Percentiles rank a stretch among this genome's conserved stretches.
Conservation (phyloP, 352 stramenopile species). For the Globisporangium nodosum region DNA sequence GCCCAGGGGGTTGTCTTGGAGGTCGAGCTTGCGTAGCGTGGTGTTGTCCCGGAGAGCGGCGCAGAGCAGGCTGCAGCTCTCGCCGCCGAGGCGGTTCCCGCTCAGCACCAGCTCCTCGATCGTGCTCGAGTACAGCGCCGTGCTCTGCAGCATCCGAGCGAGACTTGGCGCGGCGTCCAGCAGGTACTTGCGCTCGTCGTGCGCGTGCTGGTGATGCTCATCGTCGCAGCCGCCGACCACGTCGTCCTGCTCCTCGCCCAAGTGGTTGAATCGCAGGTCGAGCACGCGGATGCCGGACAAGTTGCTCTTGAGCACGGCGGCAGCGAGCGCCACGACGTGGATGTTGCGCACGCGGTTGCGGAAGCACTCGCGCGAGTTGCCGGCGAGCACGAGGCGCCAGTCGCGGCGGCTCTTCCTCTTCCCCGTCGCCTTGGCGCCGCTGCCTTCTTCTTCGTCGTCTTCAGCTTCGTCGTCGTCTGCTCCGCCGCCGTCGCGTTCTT, state of each 20-base stretch:
- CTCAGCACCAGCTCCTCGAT: slow-evolving; percentile 53
- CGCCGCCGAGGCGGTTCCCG: slow-evolving; percentile 50
- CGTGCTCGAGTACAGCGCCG: slow-evolving; percentile 38
- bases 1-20: slow-evolving; percentile 48
- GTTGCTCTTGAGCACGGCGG: slow-evolving; percentile 43
- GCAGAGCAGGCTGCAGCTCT: slow-evolving; percentile 57
- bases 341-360: slow-evolving; percentile 60
- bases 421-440: background rate
- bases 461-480: background rate
- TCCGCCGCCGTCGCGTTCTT: background rate
- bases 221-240: slow-evolving; percentile 15
- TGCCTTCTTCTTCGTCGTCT: background rate
- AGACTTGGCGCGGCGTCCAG: slow-evolving; percentile 43
- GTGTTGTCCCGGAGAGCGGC: slow-evolving; percentile 31
- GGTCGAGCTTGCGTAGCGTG: slow-evolving; percentile 33
- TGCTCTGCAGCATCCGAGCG: slow-evolving; percentile 38
- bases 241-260: slow-evolving; percentile 28
- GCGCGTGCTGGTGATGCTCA: slow-evolving; percentile 4
- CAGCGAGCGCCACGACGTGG: slow-evolving; percentile 47
- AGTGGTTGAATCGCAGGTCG: slow-evolving; percentile 49
- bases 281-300: slow-evolving; percentile 34
- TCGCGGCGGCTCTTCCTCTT: slow-evolving; percentile 2
- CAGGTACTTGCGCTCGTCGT: slow-evolving; percentile 34
- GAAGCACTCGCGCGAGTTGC: slow-evolving; percentile 55
- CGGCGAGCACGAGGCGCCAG: slow-evolving; percentile 32